Evolutionary conservation across 192 early-diverging fungal species (phyloP).

Genomic region (Backusella psychrophila): DNA sequence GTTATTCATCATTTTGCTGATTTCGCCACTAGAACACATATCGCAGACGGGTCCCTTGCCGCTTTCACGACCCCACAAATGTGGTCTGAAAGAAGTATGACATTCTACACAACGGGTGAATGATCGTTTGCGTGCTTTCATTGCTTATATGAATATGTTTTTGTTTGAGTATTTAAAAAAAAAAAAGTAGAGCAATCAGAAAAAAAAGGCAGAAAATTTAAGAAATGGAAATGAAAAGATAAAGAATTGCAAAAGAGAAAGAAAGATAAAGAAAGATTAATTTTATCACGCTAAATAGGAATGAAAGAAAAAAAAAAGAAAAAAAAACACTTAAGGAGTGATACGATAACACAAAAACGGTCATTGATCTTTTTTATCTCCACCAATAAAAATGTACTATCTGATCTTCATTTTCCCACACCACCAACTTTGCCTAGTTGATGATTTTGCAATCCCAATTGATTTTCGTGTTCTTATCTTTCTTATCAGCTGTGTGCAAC

Average conservation of each 20-base stretch:
- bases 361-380: constrained; percentile 19
- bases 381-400: not conserved
- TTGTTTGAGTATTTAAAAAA: not conserved
- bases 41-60: constrained; percentile 29
- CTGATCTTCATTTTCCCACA: constrained; percentile 19
- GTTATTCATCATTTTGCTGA: not conserved
- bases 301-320: not conserved
- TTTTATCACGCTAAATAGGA: not conserved
- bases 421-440: not conserved
- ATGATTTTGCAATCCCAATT: constrained; percentile 9
- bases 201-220: not conserved
- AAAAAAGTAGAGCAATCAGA: not conserved
- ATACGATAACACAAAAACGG: constrained; percentile 6
- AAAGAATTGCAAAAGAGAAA: constrained; percentile 1
- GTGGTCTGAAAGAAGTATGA: constrained; percentile 19
- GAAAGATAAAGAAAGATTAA: constrained; percentile 1
- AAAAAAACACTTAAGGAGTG: constrained; percentile 2
- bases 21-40: constrained; percentile 16
- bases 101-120: constrained; percentile 31
- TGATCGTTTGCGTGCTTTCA: constrained; percentile 23
- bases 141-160: not conserved
- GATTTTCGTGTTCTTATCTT: constrained; percentile 5
- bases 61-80: constrained; percentile 24
- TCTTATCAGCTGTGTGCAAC: not conserved
- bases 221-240: not conserved